These are phyloP conservation scores for Fraxinus paxiana DNA, from an alignment of 305 asterid species.

Conservation along the genomic window DNA sequence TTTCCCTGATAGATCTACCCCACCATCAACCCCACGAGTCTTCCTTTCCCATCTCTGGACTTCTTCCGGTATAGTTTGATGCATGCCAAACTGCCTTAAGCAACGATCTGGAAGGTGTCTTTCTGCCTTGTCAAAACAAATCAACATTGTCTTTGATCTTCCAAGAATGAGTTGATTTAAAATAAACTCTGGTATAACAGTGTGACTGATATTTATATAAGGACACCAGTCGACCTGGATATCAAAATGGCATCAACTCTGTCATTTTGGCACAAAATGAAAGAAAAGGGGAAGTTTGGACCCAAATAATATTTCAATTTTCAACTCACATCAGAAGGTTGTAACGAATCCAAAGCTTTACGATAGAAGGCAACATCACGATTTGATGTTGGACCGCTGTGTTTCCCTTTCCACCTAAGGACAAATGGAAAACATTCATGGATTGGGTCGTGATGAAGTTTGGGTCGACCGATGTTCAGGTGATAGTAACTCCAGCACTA, in stretches of 20 bases:
- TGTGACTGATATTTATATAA: slow-evolving; percentile 71
- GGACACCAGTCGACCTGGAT: slow-evolving; percentile 91
- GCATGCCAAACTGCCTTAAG: slow-evolving; percentile 86
- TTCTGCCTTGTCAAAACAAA: slow-evolving; percentile 93
- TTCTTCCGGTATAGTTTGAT: slow-evolving; percentile 67
- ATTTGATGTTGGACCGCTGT: slow-evolving; percentile 77
- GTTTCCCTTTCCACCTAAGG: slow-evolving; percentile 96
- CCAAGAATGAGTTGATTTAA: slow-evolving; percentile 78
- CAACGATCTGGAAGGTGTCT: slow-evolving; percentile 94
- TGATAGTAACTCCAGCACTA: slow-evolving; percentile 99
- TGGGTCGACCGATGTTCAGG: slow-evolving; percentile 81
- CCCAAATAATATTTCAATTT: slow-evolving; percentile 19
- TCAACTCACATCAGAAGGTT: slow-evolving; percentile 53
- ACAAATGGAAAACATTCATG: slow-evolving; percentile 96
- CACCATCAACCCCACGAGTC: slow-evolving; percentile 95
- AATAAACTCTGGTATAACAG: slow-evolving; percentile 65
- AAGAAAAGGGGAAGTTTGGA: slow-evolving; percentile 3
- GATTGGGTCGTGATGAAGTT: slow-evolving; percentile 78
- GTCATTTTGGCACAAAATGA: not conserved
- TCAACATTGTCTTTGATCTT: slow-evolving; percentile 85
- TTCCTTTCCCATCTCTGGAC: slow-evolving; percentile 90
- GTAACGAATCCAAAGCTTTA: slow-evolving; percentile 70
- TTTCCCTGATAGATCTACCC: slow-evolving; percentile 70
- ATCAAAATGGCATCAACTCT: slow-evolving; percentile 13
- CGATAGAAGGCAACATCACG: slow-evolving; percentile 92